Conservation (phyloP, 2,329 filamentous ascomycete species). For the Calonectria hawksworthii region DNA sequence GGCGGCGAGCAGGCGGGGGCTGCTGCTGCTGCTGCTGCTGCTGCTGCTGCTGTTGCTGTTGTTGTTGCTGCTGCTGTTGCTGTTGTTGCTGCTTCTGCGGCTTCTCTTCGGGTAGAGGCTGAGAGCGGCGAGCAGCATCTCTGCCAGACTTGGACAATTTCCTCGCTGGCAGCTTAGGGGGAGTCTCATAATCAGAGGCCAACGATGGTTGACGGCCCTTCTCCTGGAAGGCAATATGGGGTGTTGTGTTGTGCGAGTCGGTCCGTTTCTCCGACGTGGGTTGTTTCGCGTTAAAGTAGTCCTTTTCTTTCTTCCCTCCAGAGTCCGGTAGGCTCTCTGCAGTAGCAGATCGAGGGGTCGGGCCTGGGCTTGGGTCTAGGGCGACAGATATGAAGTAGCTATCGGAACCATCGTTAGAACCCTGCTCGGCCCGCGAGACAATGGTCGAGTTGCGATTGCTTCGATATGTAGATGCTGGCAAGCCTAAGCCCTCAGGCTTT, state of each 20-base stretch:
- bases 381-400: conserved; percentile 84
- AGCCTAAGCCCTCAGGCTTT: conserved; percentile 72
- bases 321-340: conserved; percentile 59
- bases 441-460: conserved; percentile 82
- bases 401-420: conserved; percentile 69
- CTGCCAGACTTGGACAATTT: conserved; percentile 62
- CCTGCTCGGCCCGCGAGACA: conserved; percentile 63
- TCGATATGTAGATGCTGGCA: conserved; percentile 83
- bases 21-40: conserved; percentile 52
- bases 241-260: conserved; percentile 72
- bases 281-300: conserved; percentile 71
- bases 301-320: conserved; percentile 65
- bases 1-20: conserved; percentile 50
- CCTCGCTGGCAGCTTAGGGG: conserved; percentile 60
- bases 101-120: conserved; percentile 58
- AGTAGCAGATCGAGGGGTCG: conserved; percentile 68
- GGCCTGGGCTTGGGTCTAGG: conserved; percentile 76
- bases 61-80: too few relatives aligned
- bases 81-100: conserved; percentile 52
- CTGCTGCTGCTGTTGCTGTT: conserved; percentile 52
- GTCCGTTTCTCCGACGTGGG: conserved; percentile 59
- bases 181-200: conserved; percentile 67
- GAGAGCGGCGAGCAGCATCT: conserved; percentile 47
- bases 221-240: conserved; percentile 94
- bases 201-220: conserved; percentile 75